A percentile compares a stretch with the other conserved stretches of the same genome.
Conservation (phyloP, 495 filamentous ascomycete genomes). For the Podospora australis region DNA sequence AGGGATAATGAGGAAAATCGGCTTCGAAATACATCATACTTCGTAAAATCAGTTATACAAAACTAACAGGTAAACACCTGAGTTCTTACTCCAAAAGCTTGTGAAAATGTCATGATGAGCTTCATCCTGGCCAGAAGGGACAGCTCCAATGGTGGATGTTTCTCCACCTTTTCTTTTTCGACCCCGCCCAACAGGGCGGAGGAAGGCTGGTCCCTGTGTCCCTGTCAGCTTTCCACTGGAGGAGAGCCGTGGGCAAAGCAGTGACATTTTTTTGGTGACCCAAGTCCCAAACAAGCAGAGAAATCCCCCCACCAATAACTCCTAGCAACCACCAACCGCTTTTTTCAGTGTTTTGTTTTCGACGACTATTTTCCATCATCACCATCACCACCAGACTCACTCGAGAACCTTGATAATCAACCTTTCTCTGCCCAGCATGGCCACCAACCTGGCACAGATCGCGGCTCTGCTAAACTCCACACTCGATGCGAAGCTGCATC, state of each 20-base stretch:
- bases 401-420: neutral
- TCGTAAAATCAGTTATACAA: no score
- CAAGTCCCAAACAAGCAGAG: constrained; percentile 5
- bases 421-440: constrained; percentile 50
- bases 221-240: neutral
- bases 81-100: no score
- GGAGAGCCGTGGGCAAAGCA: no score
- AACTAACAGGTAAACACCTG: no score
- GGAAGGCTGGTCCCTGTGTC: neutral
- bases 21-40: no score
- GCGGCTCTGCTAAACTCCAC: constrained; percentile 78
- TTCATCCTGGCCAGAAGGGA: no score
- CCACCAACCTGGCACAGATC: constrained; percentile 63
- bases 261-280: no score
- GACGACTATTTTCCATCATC: constrained; percentile 2
- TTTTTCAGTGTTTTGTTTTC: constrained; percentile 18
- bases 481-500: constrained; percentile 75
- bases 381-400: constrained; percentile 2
- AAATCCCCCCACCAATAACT: constrained; percentile 10
- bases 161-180: neutral
- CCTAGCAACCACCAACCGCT: constrained; percentile 11
- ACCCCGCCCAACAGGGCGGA: no score
- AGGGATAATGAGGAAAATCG: no score
- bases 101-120: no score
- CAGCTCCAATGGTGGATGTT: no score